phyloP scores from a whole-genome alignment of 1,284 basidiomycete species.

The Cerrena zonata region DNA sequence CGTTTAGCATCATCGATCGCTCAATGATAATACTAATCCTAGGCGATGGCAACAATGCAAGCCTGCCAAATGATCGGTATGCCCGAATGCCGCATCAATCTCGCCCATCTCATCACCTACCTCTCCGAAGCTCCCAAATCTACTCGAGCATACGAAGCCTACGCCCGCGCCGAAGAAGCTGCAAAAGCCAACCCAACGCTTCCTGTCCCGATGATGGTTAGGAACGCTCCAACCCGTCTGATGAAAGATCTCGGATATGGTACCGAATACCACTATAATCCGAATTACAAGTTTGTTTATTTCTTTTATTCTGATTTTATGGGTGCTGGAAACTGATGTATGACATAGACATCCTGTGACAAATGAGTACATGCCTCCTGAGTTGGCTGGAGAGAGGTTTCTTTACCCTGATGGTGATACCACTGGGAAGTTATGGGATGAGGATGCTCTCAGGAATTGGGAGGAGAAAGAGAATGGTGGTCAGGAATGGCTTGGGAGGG shows the following conservation, averaged over 20 bases:
- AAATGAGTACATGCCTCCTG: constrained; percentile 54
- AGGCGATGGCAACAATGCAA: constrained; percentile 75
- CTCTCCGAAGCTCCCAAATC: constrained; percentile 81
- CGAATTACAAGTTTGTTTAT: constrained; percentile 56
- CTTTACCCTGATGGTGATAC: constrained; percentile 48
- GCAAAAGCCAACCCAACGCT: constrained; percentile 48
- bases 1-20: background rate
- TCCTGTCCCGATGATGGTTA: constrained; percentile 71
- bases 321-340: too few species aligned
- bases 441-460: constrained; percentile 68
- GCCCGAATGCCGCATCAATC: constrained; percentile 74
- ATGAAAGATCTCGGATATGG: constrained; percentile 82
- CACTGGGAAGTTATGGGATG: constrained; percentile 66
- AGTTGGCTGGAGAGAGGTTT: constrained; percentile 42
- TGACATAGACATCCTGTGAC: constrained; percentile 63
- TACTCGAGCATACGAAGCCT: constrained; percentile 74
- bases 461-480: constrained; percentile 63
- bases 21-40: background rate
- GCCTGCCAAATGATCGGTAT: constrained; percentile 82
- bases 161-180: constrained; percentile 63
- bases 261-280: constrained; percentile 74
- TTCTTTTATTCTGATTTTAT: too few species aligned
- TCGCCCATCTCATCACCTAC: constrained; percentile 78
- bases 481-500: constrained; percentile 57
- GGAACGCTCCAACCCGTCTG: constrained; percentile 82